Base-by-base conservation (phyloP, 2,329 filamentous ascomycete species). In the Pseudocercospora eumusae region DNA sequence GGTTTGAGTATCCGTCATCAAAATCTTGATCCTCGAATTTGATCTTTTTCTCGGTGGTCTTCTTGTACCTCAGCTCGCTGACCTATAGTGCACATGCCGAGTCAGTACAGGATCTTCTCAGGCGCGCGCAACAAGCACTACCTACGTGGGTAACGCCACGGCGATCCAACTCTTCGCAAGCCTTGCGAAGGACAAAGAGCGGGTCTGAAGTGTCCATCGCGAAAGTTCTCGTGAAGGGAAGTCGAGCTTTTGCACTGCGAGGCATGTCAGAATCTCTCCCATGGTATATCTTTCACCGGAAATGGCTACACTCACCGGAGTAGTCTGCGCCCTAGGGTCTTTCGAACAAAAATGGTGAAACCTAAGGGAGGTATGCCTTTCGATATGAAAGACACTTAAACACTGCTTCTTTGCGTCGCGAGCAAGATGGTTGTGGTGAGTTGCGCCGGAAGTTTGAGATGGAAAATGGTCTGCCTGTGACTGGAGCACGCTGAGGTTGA, bases 391-490 rank as follows among this genome's bases (percentile, higher is more conserved):
- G 15, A 40, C 36, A 13, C 9, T 1, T 25, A 47, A 47, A 47
- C 44, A 47, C 44, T 47, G 44, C 44, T 15, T 47, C 44, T 47
- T 47, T 47, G 44, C 44, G 44, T 25, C 44, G 23, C 44, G 44
- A 40, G 15, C 15, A 40, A 40, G 36, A 40, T 13, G 36, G 2
- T 4, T 1, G 36, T 5, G 44, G 44, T 25, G 44, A 36, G 20
- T 54, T 13, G 10, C 52, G 20, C 15, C 36, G 15, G 15, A 7
- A 8, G 36, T 18, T 6, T 18, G 36, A 1, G 15, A 18, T 3
- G 36, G 6, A 8, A n/a, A 18, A 8, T n/a, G 36, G 36, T 7
- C 15, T 18, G 36, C 36, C 4, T 15, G 36, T 2, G 31, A 33
- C 13, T 28, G 4, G 11, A 15, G 31, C 31, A 33, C 10, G 13